A percentile compares a stretch with the other conserved stretches of the same genome.
Evolutionary conservation across 2,329 filamentous ascomycete genomes (phyloP).

Genomic region (Aspergillus fijiensis): DNA sequence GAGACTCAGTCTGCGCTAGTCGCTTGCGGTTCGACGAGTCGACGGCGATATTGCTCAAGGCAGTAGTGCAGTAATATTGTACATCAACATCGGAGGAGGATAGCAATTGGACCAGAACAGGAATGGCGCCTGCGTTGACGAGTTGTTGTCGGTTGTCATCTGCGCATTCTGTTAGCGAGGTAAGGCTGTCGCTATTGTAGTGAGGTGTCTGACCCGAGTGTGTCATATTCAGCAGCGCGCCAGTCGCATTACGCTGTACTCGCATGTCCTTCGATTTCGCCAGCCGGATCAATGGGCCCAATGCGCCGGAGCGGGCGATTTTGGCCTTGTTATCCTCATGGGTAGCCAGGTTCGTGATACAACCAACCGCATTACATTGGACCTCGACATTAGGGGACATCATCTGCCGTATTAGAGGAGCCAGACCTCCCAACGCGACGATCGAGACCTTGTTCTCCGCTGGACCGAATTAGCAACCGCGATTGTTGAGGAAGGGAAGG

Average conservation of each 20-base stretch:
- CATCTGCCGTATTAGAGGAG: constrained; percentile 95
- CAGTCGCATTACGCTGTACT: constrained; percentile 95
- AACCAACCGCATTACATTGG: constrained; percentile 97
- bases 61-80: constrained; percentile 98
- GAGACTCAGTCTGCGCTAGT: constrained; percentile 84
- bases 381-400: constrained; percentile 97
- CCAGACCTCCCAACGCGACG: constrained; percentile 84
- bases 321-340: constrained; percentile 99
- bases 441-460: constrained; percentile 98
- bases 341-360: constrained; percentile 96
- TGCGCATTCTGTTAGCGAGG: constrained; percentile 41
- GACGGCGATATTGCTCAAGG: constrained; percentile 96
- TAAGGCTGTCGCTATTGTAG: not conserved
- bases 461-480: constrained; percentile 52
- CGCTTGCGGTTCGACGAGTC: constrained; percentile 88
- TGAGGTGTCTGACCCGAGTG: constrained; percentile 73
- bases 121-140: constrained; percentile 95
- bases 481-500: constrained; percentile 8
- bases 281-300: constrained; percentile 84
- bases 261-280: constrained; percentile 99
- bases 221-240: constrained; percentile 96
- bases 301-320: constrained; percentile 90
- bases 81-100: constrained; percentile 94
- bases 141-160: constrained; percentile 98
- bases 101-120: constrained; percentile 90